phyloP scores from a whole-genome alignment of 2,329 filamentous ascomycete genomes.

The Aspergillus sp. region DNA sequence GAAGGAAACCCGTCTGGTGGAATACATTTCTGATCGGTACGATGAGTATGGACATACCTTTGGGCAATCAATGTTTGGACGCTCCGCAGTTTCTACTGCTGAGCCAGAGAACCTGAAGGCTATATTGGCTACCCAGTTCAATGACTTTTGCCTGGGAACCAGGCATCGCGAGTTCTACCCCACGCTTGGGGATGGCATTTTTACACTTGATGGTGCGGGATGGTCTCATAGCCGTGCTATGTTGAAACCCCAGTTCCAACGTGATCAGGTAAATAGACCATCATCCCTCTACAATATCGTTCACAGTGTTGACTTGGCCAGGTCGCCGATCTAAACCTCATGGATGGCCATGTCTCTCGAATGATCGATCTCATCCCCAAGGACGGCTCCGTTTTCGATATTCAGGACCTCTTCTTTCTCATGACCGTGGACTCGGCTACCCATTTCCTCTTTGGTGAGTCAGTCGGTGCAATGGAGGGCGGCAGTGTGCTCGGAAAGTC shows the following conservation, averaged over 20 bases:
- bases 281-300: background rate
- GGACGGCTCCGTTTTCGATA: slow-evolving; percentile 57
- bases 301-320: slow-evolving; percentile 1
- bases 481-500: slow-evolving; percentile 52
- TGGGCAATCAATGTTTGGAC: slow-evolving; percentile 21
- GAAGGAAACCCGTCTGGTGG: slow-evolving; percentile 31
- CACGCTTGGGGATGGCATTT: slow-evolving; percentile 50
- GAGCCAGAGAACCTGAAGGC: slow-evolving; percentile 72
- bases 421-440: slow-evolving; percentile 82
- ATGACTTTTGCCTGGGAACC: slow-evolving; percentile 76
- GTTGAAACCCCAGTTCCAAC: slow-evolving; percentile 82
- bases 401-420: slow-evolving; percentile 75
- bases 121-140: slow-evolving; percentile 78
- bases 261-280: slow-evolving; percentile 62
- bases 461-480: slow-evolving; percentile 58
- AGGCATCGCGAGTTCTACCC: slow-evolving; percentile 64
- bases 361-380: slow-evolving; percentile 63
- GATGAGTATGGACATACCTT: slow-evolving; percentile 26
- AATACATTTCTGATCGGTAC: slow-evolving; percentile 27
- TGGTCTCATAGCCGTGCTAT: slow-evolving; percentile 81
- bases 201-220: slow-evolving; percentile 69
- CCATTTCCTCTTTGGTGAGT: slow-evolving; percentile 79
- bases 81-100: slow-evolving; percentile 27
- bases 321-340: slow-evolving; percentile 67
- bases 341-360: slow-evolving; percentile 73